Conservation (phyloP, 768 basidiomycete species). For the Phanerodontia chrysosporium region DNA sequence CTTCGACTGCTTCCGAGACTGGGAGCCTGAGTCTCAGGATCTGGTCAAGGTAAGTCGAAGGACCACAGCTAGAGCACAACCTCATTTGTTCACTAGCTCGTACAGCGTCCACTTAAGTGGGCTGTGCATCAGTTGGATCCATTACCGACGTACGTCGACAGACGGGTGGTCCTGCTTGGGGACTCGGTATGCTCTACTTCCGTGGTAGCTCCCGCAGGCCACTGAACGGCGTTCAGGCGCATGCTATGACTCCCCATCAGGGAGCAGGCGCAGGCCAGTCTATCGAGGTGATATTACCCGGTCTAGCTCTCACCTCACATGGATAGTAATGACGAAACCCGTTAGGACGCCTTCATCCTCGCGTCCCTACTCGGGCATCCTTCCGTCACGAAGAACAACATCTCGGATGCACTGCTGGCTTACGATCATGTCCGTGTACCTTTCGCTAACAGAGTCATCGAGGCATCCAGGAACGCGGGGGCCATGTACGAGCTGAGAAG, state of each 20-base stretch:
- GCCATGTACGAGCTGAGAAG: constrained; percentile 31
- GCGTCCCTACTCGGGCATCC: constrained; percentile 24
- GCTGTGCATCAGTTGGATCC: constrained; percentile 27
- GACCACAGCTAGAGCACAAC: not conserved
- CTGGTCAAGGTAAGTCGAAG: constrained; percentile 17
- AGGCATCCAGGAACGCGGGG: constrained; percentile 18
- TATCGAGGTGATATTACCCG: not conserved
- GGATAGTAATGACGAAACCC: not conserved
- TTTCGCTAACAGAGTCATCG: constrained; percentile 22
- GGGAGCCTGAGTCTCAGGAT: constrained; percentile 28
- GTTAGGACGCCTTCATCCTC: constrained; percentile 30
- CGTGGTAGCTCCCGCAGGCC: not conserved
- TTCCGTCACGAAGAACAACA: constrained; percentile 13
- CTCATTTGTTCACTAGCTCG: constrained; percentile 15
- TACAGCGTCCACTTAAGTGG: constrained; percentile 28
- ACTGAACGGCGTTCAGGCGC: constrained; percentile 19
- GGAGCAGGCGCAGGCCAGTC: not conserved
- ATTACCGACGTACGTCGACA: constrained; percentile 20
- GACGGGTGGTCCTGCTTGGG: constrained; percentile 26
- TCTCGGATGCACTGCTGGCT: constrained; percentile 20
- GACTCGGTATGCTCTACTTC: constrained; percentile 27
- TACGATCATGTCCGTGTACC: constrained; percentile 27
- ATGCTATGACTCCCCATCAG: constrained; percentile 18
- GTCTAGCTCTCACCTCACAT: not conserved
- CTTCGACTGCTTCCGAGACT: constrained; percentile 22